These are phyloP conservation scores for Monotropa hypopitys DNA, from an alignment of 179 eudicot species.

Conservation along the genomic window DNA sequence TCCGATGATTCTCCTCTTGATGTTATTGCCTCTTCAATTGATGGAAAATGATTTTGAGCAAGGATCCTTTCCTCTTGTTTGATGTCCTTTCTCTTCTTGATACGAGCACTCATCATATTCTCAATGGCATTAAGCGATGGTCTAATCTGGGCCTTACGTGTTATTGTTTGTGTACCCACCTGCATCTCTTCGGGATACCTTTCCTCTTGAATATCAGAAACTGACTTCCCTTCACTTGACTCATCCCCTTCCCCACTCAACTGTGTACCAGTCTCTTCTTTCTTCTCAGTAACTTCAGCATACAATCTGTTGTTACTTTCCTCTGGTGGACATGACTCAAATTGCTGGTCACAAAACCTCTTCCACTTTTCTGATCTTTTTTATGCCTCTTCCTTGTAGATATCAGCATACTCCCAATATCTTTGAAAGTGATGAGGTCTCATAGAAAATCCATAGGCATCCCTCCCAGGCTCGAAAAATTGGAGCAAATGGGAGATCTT, in stretches of 20 bases:
- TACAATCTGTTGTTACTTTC: no score
- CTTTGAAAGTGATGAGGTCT: conserved; percentile 96
- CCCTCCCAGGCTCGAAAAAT: conserved; percentile 33
- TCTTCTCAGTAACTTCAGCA: no score
- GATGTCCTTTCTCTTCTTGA: conserved; percentile 39
- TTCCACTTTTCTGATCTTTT: conserved; percentile 94
- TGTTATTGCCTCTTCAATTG: conserved; percentile 44
- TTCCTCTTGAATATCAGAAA: conserved; percentile 19
- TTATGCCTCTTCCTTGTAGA: conserved; percentile 97
- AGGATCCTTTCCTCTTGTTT: conserved; percentile 23
- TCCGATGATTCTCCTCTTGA: conserved; percentile 60
- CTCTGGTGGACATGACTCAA: conserved; percentile 39
- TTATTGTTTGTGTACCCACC: conserved; percentile 16
- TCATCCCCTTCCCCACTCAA: conserved; percentile 19
- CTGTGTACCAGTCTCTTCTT: conserved; percentile 11
- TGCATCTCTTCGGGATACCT: conserved; percentile 17
- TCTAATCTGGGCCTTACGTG: conserved; percentile 55
- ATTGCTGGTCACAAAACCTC: conserved; percentile 50
- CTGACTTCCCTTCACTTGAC: conserved; percentile 9
- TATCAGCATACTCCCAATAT: conserved; percentile 84
- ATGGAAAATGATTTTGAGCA: conserved; percentile 25
- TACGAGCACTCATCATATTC: conserved; percentile 72
- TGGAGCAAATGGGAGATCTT: conserved; percentile 17
- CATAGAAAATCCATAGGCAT: conserved; percentile 92
- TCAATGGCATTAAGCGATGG: conserved; percentile 61